Evolutionary conservation across 2,329 filamentous ascomycete genomes (phyloP).

Genomic region (Colletotrichum euphorbiae): DNA sequence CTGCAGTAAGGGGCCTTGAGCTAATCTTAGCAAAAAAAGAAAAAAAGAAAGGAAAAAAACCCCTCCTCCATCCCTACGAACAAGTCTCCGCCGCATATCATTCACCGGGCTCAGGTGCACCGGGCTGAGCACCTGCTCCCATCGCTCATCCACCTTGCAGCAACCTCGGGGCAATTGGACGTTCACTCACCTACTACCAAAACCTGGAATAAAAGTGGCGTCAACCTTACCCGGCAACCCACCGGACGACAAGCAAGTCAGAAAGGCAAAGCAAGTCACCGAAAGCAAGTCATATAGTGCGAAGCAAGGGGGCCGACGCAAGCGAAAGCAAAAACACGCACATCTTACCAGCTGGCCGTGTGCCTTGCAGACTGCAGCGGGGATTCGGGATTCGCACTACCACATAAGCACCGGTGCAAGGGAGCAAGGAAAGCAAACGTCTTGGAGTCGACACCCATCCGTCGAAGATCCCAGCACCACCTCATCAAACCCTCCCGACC

Average conservation of each 20-base stretch:
- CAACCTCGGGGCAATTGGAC: neutral
- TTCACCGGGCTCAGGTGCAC: neutral
- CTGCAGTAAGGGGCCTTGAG: constrained; percentile 19
- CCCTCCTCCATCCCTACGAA: neutral
- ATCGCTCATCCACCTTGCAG: constrained; percentile 11
- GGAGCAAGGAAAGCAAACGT: neutral
- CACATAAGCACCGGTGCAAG: neutral
- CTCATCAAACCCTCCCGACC: constrained; percentile 29
- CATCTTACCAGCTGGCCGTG: neutral
- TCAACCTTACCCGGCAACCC: constrained; percentile 6
- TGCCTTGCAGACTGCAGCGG: neutral
- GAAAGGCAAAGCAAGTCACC: constrained; percentile 28
- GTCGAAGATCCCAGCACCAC: constrained; percentile 14
- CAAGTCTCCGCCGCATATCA: neutral
- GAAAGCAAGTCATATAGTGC: constrained; percentile 27
- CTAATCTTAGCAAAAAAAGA: constrained; percentile 19
- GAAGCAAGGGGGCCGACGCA: constrained; percentile 29
- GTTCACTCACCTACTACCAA: constrained; percentile 6
- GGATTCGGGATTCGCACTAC: constrained; percentile 1
- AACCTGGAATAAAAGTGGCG: constrained; percentile 33
- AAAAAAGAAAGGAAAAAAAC: neutral
- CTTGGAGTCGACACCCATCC: neutral
- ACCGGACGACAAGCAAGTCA: constrained; percentile 24
- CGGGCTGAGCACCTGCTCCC: constrained; percentile 5
- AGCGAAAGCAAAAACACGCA: constrained; percentile 13